phyloP scores from a whole-genome alignment of 306 rosid genomes.

The Casuarina cunninghamiana region DNA sequence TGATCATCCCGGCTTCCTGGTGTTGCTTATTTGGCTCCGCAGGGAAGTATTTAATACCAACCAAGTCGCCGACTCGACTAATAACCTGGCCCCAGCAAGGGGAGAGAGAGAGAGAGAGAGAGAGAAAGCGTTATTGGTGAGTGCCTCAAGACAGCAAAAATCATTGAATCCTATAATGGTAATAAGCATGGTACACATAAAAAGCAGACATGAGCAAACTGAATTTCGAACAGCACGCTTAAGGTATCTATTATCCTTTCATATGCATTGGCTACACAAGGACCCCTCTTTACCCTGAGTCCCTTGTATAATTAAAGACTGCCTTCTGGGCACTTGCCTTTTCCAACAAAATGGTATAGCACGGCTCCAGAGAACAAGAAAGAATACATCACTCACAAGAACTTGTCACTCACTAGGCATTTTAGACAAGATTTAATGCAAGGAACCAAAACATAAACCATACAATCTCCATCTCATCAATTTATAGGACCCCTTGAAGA shows the following conservation, averaged over 20 bases:
- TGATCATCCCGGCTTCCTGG: conserved; percentile 22
- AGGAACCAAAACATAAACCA: too few relatives aligned
- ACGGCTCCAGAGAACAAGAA: too few relatives aligned
- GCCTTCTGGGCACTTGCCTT: too few relatives aligned
- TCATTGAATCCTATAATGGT: neutral
- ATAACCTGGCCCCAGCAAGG: conserved; percentile 51
- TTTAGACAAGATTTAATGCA: neutral
- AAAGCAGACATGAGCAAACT: neutral
- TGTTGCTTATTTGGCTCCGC: conserved; percentile 64
- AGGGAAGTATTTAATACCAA: conserved; percentile 89
- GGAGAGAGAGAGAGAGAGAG: neutral
- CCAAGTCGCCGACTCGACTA: conserved; percentile 73
- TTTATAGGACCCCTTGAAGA: neutral
- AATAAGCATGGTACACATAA: neutral
- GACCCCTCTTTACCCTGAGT: too few relatives aligned
- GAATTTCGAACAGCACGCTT: neutral
- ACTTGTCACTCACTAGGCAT: neutral
- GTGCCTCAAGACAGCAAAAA: neutral
- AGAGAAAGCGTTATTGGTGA: neutral
- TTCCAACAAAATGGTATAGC: too few relatives aligned
- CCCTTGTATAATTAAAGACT: neutral
- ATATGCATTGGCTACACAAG: neutral
- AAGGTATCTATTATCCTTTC: neutral
- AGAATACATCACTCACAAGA: neutral
- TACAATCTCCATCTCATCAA: neutral